Percentiles rank a stretch among this genome's conserved stretches.
Conservation (phyloP, 2,329 filamentous ascomycete species). For the Penicillium glabrum region DNA sequence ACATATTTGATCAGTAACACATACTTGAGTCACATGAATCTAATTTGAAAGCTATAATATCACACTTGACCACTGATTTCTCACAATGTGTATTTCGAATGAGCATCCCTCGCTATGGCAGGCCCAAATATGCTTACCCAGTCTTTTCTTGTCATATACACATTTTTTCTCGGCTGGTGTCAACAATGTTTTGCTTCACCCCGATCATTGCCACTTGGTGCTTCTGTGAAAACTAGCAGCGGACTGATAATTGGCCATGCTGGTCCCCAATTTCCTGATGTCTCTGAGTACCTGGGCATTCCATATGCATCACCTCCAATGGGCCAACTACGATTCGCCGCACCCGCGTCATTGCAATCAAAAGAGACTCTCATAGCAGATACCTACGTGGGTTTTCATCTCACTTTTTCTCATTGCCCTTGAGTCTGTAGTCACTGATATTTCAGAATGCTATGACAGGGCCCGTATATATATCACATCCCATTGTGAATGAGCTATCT, state of each 20-base stretch:
- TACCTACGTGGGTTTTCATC: background rate
- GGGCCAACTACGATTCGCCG: conserved; percentile 27
- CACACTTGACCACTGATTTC: background rate
- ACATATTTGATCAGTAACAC: background rate
- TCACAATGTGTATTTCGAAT: background rate
- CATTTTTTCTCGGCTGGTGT: background rate
- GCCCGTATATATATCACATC: conserved; percentile 5
- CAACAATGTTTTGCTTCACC: background rate
- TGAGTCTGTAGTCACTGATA: background rate
- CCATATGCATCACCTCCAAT: conserved; percentile 29
- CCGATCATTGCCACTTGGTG: background rate
- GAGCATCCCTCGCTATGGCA: background rate
- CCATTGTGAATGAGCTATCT: background rate
- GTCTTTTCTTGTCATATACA: background rate
- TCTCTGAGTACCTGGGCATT: conserved; percentile 30
- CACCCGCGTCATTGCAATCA: conserved; percentile 18
- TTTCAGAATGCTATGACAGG: background rate
- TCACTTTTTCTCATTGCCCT: no score
- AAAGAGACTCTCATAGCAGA: background rate
- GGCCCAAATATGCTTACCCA: background rate
- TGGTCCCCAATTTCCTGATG: conserved; percentile 9
- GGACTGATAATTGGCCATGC: conserved; percentile 24
- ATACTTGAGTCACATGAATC: background rate
- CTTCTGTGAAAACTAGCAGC: conserved; percentile 21
- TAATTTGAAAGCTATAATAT: background rate